Base-by-base conservation (phyloP, 2,329 filamentous ascomycete genomes). In the Immersiporthe knoxdaviesiana region DNA sequence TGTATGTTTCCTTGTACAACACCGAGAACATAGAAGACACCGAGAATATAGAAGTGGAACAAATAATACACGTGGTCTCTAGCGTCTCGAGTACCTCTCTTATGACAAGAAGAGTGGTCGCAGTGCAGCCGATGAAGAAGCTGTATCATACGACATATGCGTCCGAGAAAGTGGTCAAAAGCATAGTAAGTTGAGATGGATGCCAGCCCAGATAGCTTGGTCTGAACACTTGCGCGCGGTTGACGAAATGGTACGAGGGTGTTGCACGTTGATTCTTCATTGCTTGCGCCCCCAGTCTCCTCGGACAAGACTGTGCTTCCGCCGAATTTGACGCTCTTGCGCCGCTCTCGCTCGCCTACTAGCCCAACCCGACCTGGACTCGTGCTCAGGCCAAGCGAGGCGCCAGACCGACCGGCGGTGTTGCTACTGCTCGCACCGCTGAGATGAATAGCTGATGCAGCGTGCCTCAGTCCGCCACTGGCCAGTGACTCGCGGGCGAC, bases 301-400 rank as follows among this genome's bases (percentile, higher is more conserved):
- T 56, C 52, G 14, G 52, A 56, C 11, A 62, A 1, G 24, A 68
- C 69, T n/a, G 67, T 69, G 30, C 65, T 80, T 58, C 80, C 81
- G 2, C 83, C 84, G 77, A 90, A 88, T 79, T 90, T 90, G 73
- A 90, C 88, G 72, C 87, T 90, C 82, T 89, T 90, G 75, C 87
- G 82, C 72, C 87, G 81, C 75, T 89, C 88, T 69, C 86, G 77
- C 61, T 85, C 84, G 0, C 71, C 66, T 1, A 75, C 76, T 35
- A 8, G 35, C 1, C 77, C 76, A 35, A 72, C 72, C 66, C 79
- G 74, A 1, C 83, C 83, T 1, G 85, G 85, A 66, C 85, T 88
- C 0, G 84, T 84, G 72, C 85, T 85, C 4, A 87, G 72, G 2
- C 86, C 77, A 30, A 21, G n/a, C 2, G 61, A 47, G 1, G 21